Evolutionary conservation across 805 yeast genomes (phyloP), one percentile per base, ranked within the genome.

Genomic region (Wickerhamomyces sydowiorum): DNA sequence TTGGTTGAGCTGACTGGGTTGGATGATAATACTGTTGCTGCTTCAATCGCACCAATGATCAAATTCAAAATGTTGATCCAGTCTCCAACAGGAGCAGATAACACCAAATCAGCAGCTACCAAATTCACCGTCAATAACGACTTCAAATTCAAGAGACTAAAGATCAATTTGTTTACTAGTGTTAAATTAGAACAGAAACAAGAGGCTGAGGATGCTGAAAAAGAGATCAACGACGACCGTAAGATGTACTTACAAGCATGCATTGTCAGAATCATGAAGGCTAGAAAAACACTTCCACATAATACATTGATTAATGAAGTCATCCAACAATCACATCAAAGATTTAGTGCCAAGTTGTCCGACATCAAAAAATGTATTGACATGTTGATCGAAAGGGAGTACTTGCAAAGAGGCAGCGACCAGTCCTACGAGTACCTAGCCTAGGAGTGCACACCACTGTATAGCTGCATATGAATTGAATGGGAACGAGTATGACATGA

Each of bases 231-330:
- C 54, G 93, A 88, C 55, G 89, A 89, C 46, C 77, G 96, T 59
- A 84, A 83, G 64, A 80, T 85, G 57, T 82, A 82, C 65, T 70
- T 93, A 53, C 86, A 88, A 57, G 96, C 98, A 2, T 86, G 96
- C 56, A 88, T 93, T 64, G 98, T 91, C 31, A 76, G 99, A 55
- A 86, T 91, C 57, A 93, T 91, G 98, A 91, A 91, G 68, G 90
- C 96, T 1, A 76, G 96, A 57, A 86, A 89, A 61, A 73, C 72
- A 35, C 69, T 87, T 53, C 78, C 78, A 49, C 97, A 90, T 59
- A 84, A 82, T 38, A 82, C 80, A 42, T 73, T 91, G 54, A 81
- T 89, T 33, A 86, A 84, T 53, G 98, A 91, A 61, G 91, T 90
- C 33, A 81, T 87, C 53, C 84, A 86, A 46, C 96, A 88, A 59